Conservation (phyloP, 2,329 filamentous ascomycete species). For the Beauveria brongniartii region DNA sequence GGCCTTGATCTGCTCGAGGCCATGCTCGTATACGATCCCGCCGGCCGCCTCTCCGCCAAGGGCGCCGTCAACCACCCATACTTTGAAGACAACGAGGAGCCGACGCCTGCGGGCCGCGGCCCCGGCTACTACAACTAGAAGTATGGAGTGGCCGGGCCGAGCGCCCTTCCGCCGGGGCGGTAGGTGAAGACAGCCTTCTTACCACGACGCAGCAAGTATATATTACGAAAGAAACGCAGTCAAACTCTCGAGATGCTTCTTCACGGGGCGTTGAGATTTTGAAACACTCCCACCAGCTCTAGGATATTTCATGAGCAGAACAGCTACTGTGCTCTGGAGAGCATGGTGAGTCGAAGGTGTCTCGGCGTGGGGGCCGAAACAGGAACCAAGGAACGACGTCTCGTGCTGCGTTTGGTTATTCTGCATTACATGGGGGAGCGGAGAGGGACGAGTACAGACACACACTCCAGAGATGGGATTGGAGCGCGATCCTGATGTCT, state of each 20-base stretch:
- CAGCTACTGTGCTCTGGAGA: neutral
- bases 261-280: no score
- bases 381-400: neutral
- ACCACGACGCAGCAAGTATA: neutral
- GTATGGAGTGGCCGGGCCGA: slow-evolving; percentile 10
- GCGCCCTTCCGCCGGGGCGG: neutral
- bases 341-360: neutral
- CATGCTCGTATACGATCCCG: slow-evolving; percentile 81
- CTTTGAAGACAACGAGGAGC: slow-evolving; percentile 44
- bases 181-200: neutral
- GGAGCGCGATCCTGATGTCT: neutral
- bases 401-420: neutral
- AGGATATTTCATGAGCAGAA: neutral
- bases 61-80: slow-evolving; percentile 79
- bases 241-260: neutral
- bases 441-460: neutral
- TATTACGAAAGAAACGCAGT: neutral
- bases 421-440: neutral
- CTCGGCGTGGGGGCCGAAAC: neutral
- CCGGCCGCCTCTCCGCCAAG: slow-evolving; percentile 81
- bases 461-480: neutral
- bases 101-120: slow-evolving; percentile 16
- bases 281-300: neutral
- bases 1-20: slow-evolving; percentile 60
- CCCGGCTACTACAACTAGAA: slow-evolving; percentile 31